A percentile compares a stretch with the other conserved stretches of the same genome.
These are phyloP conservation scores for Nicotiana attenuata DNA, from an alignment of 257 asterid species.

Conservation along the genomic window DNA sequence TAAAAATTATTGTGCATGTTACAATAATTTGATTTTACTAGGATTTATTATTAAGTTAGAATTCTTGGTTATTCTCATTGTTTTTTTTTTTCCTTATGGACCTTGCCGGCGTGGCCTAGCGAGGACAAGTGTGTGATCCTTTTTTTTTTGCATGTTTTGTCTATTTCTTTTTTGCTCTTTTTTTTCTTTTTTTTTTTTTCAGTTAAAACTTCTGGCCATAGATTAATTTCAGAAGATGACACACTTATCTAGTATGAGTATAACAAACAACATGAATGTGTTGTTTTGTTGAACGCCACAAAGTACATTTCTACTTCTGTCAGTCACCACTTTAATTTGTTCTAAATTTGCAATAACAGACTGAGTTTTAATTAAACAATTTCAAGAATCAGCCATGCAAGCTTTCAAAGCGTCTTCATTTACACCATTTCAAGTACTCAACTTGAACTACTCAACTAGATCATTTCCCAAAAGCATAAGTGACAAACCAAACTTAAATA, in stretches of 20 bases:
- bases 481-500: constrained; percentile 16
- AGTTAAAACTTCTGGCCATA: not conserved
- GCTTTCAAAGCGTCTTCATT: constrained; percentile 43
- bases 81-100: not conserved
- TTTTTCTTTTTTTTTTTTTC: not conserved
- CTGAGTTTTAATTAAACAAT: not conserved
- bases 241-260: not conserved
- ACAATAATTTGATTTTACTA: no score
- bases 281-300: not conserved
- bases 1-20: no score
- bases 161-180: not conserved
- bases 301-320: not conserved
- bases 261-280: not conserved
- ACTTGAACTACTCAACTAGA: constrained; percentile 8
- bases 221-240: not conserved
- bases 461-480: not conserved
- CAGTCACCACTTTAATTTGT: not conserved
- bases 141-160: not conserved
- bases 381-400: constrained; percentile 38
- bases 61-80: not conserved
- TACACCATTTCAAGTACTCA: constrained; percentile 11
- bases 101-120: not conserved
- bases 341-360: not conserved
- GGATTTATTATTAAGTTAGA: no score
- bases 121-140: not conserved